A percentile compares a stretch with the other conserved stretches of the same genome.
These are phyloP conservation scores for Boletus tylopilopsis DNA, from an alignment of 768 basidiomycete genomes.

Conservation along the genomic window DNA sequence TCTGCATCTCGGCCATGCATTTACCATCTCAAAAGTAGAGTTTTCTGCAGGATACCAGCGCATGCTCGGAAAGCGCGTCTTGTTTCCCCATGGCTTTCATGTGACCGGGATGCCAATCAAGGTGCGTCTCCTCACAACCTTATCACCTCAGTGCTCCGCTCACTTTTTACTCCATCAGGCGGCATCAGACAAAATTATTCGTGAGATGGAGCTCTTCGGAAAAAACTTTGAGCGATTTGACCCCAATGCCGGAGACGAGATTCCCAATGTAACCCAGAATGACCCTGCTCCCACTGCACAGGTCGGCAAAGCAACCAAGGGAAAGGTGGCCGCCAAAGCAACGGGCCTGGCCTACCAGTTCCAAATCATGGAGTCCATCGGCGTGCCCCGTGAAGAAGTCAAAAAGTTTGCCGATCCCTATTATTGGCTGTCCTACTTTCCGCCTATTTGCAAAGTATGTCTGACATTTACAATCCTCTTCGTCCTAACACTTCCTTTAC, in stretches of 20 bases:
- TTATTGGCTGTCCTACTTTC: conserved; percentile 92
- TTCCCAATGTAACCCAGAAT: conserved; percentile 38
- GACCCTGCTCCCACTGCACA: conserved; percentile 45
- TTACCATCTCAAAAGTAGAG: conserved; percentile 97
- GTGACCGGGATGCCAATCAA: conserved; percentile 99
- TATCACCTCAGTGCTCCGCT: not conserved
- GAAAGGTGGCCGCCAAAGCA: conserved; percentile 88
- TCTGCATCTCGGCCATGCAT: conserved; percentile 94
- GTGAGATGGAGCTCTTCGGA: conserved; percentile 96
- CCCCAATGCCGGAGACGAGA: conserved; percentile 43
- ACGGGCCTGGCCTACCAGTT: conserved; percentile 96
- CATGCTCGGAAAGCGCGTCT: conserved; percentile 88
- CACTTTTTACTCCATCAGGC: conserved; percentile 48
- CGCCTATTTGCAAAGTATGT: conserved; percentile 86
- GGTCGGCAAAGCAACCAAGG: conserved; percentile 87
- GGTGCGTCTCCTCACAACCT: conserved; percentile 44
- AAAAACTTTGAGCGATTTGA: conserved; percentile 68
- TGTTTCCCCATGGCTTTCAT: conserved; percentile 98
- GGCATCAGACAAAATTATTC: conserved; percentile 94
- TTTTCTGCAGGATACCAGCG: conserved; percentile 94
- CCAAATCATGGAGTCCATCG: conserved; percentile 96
- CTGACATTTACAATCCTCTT: not conserved
- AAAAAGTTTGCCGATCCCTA: conserved; percentile 96
- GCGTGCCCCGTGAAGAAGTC: conserved; percentile 83
- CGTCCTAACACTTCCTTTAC: not conserved